These are phyloP conservation scores for Lachancea mirantina DNA, from an alignment of 805 yeast genomes.

Conservation along the genomic window DNA sequence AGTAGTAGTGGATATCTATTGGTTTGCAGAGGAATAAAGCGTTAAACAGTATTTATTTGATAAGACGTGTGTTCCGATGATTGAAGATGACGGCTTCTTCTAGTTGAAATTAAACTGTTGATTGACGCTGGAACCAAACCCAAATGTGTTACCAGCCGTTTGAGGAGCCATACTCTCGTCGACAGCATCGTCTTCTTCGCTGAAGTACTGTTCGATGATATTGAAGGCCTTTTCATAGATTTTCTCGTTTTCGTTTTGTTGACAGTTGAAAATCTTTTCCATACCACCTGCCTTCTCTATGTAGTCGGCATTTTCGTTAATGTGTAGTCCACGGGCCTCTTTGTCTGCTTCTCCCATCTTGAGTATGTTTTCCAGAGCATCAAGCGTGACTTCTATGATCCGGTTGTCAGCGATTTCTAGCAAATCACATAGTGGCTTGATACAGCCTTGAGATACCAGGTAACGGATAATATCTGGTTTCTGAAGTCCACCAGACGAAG, in stretches of 20 bases:
- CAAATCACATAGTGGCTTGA: slow-evolving; percentile 93
- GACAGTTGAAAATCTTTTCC: slow-evolving; percentile 92
- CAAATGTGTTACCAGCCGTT: slow-evolving; percentile 75
- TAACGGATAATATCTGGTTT: slow-evolving; percentile 92
- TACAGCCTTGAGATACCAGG: slow-evolving; percentile 90
- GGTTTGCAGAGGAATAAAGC: too few species aligned
- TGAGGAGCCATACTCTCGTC: slow-evolving; percentile 76
- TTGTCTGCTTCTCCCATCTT: slow-evolving; percentile 91
- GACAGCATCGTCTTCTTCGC: slow-evolving; percentile 66
- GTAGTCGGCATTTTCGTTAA: slow-evolving; percentile 82
- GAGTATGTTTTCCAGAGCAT: slow-evolving; percentile 87
- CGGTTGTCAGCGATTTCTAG: slow-evolving; percentile 82
- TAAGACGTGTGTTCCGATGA: too few species aligned
- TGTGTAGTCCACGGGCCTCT: slow-evolving; percentile 59
- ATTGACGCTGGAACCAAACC: slow-evolving; percentile 67
- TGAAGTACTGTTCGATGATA: slow-evolving; percentile 86
- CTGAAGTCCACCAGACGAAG: slow-evolving; percentile 89
- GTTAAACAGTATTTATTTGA: too few species aligned
- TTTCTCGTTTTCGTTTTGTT: slow-evolving; percentile 83
- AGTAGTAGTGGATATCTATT: too few species aligned
- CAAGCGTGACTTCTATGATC: slow-evolving; percentile 90
- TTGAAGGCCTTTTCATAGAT: slow-evolving; percentile 86
- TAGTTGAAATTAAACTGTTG: slow-evolving; percentile 37
- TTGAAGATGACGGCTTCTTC: too few species aligned
- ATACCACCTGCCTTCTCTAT: slow-evolving; percentile 98